phyloP scores from a whole-genome alignment of 1,284 basidiomycete species.

The Neotropicomus parvogracilis region DNA sequence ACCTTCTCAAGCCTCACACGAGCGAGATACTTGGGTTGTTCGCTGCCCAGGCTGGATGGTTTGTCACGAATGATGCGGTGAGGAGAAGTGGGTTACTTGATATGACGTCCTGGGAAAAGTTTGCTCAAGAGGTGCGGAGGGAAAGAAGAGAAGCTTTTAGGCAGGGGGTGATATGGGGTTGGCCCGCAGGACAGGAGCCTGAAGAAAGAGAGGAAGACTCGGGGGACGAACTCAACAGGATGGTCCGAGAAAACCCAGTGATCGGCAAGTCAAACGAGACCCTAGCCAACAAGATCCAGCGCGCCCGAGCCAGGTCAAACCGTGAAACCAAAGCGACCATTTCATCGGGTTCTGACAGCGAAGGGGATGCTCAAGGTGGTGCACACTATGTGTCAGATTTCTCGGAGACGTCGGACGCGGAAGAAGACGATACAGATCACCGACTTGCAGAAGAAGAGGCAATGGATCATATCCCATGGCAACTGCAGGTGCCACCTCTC shows the following conservation, averaged over 20 bases:
- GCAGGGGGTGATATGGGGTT: conserved; percentile 30
- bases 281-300: conserved; percentile 24
- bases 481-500: conserved; percentile 30
- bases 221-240: neutral
- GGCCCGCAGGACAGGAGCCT: conserved; percentile 17
- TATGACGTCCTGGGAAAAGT: conserved; percentile 42
- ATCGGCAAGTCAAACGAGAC: conserved; percentile 25
- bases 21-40: conserved; percentile 44
- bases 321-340: conserved; percentile 15
- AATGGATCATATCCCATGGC: conserved; percentile 28
- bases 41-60: conserved; percentile 50
- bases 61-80: conserved; percentile 43
- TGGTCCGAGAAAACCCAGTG: conserved; percentile 26
- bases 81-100: conserved; percentile 36
- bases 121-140: conserved; percentile 35
- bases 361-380: conserved; percentile 22
- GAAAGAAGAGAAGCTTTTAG: conserved; percentile 30
- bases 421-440: conserved; percentile 37
- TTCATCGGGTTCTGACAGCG: conserved; percentile 25
- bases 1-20: conserved; percentile 41
- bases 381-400: conserved; percentile 49
- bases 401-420: conserved; percentile 42
- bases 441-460: conserved; percentile 7
- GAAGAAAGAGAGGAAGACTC: conserved; percentile 9
- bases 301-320: conserved; percentile 18